Conservation (phyloP, 306 rosid genomes). For the Datisca glomerata region DNA sequence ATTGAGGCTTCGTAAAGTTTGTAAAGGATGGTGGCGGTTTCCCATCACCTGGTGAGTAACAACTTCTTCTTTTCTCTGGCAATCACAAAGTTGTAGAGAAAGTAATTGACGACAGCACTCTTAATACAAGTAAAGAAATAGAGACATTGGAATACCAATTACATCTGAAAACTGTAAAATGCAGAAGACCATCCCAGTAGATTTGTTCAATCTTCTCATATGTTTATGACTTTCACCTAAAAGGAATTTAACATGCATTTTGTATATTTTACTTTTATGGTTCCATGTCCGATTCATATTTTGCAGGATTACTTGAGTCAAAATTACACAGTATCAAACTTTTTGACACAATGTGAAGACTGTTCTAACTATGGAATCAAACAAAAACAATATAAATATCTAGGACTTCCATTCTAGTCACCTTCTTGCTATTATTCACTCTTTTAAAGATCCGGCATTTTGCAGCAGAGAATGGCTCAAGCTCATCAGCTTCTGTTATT, state of each 20-base stretch:
- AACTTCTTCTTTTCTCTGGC: slow-evolving; percentile 75
- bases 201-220: slow-evolving; percentile 1
- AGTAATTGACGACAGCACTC: no score
- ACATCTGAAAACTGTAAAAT: neutral
- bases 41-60: slow-evolving; percentile 56
- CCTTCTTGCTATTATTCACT: slow-evolving; percentile 65
- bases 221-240: neutral
- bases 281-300: neutral
- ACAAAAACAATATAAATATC: no score
- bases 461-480: slow-evolving; percentile 80
- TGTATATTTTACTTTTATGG: neutral
- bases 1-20: slow-evolving; percentile 49
- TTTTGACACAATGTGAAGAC: no score
- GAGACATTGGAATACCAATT: neutral
- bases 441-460: slow-evolving; percentile 75
- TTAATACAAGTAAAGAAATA: no score
- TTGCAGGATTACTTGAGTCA: neutral
- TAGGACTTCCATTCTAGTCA: no score
- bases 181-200: neutral
- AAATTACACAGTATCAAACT: no score
- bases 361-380: no score
- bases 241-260: neutral
- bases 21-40: slow-evolving; percentile 64
- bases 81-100: slow-evolving; percentile 18
- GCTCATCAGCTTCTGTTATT: slow-evolving; percentile 37